Base-by-base conservation (phyloP, 2,329 filamentous ascomycete species). In the Penicillium olsonii region DNA sequence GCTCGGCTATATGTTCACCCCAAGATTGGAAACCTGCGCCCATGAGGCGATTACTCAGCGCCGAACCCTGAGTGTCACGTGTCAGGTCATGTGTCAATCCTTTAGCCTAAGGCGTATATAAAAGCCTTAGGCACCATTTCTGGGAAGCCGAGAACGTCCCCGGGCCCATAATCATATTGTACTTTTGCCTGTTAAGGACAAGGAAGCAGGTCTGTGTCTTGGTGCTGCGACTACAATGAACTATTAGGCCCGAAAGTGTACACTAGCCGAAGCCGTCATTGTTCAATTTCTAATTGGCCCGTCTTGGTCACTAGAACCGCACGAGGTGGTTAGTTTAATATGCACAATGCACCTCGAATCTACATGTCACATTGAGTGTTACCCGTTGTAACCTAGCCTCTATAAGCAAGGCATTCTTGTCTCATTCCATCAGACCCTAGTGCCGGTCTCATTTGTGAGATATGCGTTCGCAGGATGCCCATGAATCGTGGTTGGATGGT, bases 1-100 rank as follows among this genome's bases (percentile, higher is more conserved):
- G 31, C 18, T 48, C 56, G 54, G 56, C 43, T 59, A 58, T 53
- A 50, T 48, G 48, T 53, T 57, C 20, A 37, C 24, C 11, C 42
- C 35, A 27, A n/a, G n/a, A n/a, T n/a, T n/a, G n/a, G n/a, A n/a
- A 45, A 20, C 31, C 9, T n/a, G 29, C 33, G 12, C 17, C 8
- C 20, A 2, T 29, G 18, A 35, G 15, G n/a, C n/a, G 33, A 35
- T 35, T 35, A 35, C 33, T 35, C 33, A 35, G 33, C n/a, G n/a
- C n/a, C n/a, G n/a, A n/a, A n/a, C n/a, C n/a, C n/a, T n/a, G n/a
- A n/a, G n/a, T n/a, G n/a, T n/a, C n/a, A n/a, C n/a, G n/a, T n/a
- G n/a, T n/a, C n/a, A n/a, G n/a, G n/a, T n/a, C n/a, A n/a, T n/a
- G n/a, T n/a, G n/a, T n/a, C n/a, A n/a, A n/a, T n/a, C n/a, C n/a